phyloP scores from a whole-genome alignment of 1,284 basidiomycete species.

The Pseudozyma sp. region DNA sequence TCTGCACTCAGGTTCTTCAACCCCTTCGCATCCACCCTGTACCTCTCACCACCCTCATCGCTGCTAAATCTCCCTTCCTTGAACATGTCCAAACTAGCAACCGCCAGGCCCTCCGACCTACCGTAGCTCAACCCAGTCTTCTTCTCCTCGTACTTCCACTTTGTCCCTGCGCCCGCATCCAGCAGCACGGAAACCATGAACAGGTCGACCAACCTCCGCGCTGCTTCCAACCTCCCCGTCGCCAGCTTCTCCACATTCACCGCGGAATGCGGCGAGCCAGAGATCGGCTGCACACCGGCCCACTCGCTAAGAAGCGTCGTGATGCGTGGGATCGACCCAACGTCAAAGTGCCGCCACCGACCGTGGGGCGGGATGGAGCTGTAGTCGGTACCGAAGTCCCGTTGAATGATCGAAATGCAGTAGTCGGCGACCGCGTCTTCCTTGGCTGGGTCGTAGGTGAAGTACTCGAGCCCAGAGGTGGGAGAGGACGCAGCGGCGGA shows the following conservation, averaged over 20 bases:
- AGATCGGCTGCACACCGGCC: conserved; percentile 14
- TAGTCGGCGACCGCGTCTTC: conserved; percentile 81
- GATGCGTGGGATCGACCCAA: conserved; percentile 47
- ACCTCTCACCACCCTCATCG: neutral
- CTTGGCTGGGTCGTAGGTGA: conserved; percentile 82
- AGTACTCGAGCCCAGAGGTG: conserved; percentile 80
- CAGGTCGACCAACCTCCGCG: conserved; percentile 80
- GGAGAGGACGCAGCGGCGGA: conserved; percentile 73
- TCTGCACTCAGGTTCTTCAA: conserved; percentile 77
- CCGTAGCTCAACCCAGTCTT: conserved; percentile 75
- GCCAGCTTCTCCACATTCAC: neutral
- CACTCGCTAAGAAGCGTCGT: conserved; percentile 46
- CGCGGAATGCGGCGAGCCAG: neutral
- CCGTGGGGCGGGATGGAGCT: conserved; percentile 87
- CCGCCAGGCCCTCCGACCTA: conserved; percentile 89
- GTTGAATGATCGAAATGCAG: conserved; percentile 84
- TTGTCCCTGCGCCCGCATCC: conserved; percentile 89
- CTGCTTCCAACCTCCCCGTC: conserved; percentile 46
- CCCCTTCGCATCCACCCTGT: conserved; percentile 74
- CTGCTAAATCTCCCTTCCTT: conserved; percentile 37
- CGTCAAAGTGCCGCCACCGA: conserved; percentile 83
- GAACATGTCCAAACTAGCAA: conserved; percentile 93
- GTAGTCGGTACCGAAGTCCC: conserved; percentile 83
- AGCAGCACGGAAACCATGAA: conserved; percentile 92
- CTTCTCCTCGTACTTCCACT: conserved; percentile 82